phyloP scores from a whole-genome alignment of 2,329 filamentous ascomycete species.

The Didymella glomerata region DNA sequence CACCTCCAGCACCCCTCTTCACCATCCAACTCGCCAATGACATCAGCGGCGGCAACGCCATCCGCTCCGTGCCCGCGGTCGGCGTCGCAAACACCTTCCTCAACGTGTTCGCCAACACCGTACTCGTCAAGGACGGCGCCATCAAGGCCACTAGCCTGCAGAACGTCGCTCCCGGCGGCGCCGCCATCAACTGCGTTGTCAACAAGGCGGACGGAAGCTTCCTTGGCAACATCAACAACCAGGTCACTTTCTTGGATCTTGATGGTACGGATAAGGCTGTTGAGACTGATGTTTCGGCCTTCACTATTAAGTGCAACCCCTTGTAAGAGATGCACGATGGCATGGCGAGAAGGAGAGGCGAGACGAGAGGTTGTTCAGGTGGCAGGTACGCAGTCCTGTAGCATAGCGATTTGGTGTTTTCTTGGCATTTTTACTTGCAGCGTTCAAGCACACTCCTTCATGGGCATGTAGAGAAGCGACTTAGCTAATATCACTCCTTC shows the following conservation, averaged over 20 bases:
- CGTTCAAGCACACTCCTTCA: constrained; percentile 18
- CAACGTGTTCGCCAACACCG: constrained; percentile 24
- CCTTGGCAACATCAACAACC: constrained; percentile 21
- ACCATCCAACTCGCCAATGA: constrained; percentile 31
- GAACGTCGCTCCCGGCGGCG: constrained; percentile 22
- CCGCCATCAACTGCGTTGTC: constrained; percentile 23
- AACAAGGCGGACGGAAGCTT: constrained; percentile 9
- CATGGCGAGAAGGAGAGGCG: background rate
- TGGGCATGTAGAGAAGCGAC: constrained; percentile 7
- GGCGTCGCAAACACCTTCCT: constrained; percentile 17
- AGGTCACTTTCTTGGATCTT: constrained; percentile 27
- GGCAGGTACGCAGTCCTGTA: background rate
- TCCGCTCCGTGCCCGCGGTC: constrained; percentile 20
- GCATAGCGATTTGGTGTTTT: constrained; percentile 20
- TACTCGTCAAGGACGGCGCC: constrained; percentile 20
- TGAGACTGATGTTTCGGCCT: constrained; percentile 30
- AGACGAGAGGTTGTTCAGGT: background rate
- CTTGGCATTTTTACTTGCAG: background rate
- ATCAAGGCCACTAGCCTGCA: constrained; percentile 29
- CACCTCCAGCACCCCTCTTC: constrained; percentile 15
- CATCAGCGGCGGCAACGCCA: constrained; percentile 23
- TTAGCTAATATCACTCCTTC: constrained; percentile 22
- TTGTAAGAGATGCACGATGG: background rate
- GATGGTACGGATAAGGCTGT: constrained; percentile 23
- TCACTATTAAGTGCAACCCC: constrained; percentile 25